Base-by-base conservation (phyloP, 805 yeast genomes). In the Wickerhamiella nectarea region DNA sequence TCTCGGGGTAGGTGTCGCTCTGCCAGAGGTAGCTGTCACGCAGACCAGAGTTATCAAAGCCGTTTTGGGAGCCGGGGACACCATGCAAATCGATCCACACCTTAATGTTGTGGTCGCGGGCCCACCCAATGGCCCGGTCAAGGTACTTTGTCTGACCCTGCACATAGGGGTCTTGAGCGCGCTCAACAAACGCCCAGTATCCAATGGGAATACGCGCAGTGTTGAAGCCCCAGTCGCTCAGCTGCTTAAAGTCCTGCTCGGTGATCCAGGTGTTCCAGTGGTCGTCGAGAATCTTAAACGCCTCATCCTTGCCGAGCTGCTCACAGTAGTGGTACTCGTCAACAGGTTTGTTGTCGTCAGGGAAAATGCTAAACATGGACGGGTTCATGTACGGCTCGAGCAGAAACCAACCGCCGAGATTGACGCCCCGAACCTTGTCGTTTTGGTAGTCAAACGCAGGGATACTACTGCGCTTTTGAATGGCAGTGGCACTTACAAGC, bases 1-100 rank as follows among this genome's bases (percentile, higher is more conserved):
- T 77, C 15, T 53, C 58, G 46, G 70, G 67, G 26, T 66, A 69
- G 36, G 69, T 57, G 55, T 33, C 71, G 42, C 25, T 35, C 43
- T 49, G 80, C 75, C 81, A 85, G 2, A 60, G 61, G 38, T 68
- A 56, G 1, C 54, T 33, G 57, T 80, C 95, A 55, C 94, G 72
- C 49, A 74, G 65, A 21, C 97, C 97, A 7, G 94, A 83, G 67
- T 87, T 87, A 62, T 87, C 97, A 56, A 85, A 89, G 11, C 96
- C 96, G 59, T 87, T 87, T 62, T 87, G 97, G 18, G 94, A 81
- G 18, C 95, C 96, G 26, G 95, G 93, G n/a, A 81, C 94, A 49
- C 96, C 96, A 59, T 87, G 97, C 56, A 87, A 63, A 61, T 89
- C 96, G 36, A 87, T 71, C 95, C 95, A 85, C 19, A 76, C 94